Evolutionary conservation across 2,329 filamentous ascomycete genomes (phyloP).

Genomic region (Hypoxylon sp.): DNA sequence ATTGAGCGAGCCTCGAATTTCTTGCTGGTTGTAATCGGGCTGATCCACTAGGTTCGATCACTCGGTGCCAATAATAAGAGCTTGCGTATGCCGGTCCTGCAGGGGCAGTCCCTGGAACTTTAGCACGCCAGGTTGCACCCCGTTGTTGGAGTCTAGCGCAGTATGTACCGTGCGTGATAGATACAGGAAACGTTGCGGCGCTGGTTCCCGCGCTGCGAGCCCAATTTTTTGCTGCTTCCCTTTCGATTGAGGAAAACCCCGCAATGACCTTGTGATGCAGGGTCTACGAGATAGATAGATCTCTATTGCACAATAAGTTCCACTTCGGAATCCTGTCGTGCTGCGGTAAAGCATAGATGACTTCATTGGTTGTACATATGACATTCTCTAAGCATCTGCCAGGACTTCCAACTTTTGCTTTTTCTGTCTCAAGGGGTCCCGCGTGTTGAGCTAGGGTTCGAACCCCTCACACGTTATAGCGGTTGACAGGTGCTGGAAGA

Average conservation of each 20-base stretch:
- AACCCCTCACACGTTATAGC: slow-evolving; percentile 22
- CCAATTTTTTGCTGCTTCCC: slow-evolving; percentile 17
- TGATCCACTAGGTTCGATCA: slow-evolving; percentile 39
- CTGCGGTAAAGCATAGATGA: slow-evolving; percentile 28
- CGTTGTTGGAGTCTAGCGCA: slow-evolving; percentile 41
- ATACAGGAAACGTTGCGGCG: slow-evolving; percentile 16
- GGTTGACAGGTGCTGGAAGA: slow-evolving; percentile 19
- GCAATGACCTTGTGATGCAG: slow-evolving; percentile 25
- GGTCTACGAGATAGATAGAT: slow-evolving; percentile 1
- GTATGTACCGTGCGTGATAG: slow-evolving; percentile 16
- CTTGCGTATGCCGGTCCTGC: slow-evolving; percentile 42
- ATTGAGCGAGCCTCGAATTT: slow-evolving; percentile 7
- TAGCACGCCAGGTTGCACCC: slow-evolving; percentile 35
- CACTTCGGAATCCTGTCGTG: slow-evolving; percentile 33
- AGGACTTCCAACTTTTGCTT: slow-evolving; percentile 37
- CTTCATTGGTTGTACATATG: slow-evolving; percentile 31
- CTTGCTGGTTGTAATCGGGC: slow-evolving; percentile 29
- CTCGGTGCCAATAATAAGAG: slow-evolving; percentile 38
- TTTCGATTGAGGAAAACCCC: slow-evolving; percentile 36
- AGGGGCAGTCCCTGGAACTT: slow-evolving; percentile 40
- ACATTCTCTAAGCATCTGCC: slow-evolving; percentile 16
- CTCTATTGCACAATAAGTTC: slow-evolving; percentile 22
- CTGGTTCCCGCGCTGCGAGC: slow-evolving; percentile 15
- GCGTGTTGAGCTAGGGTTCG: slow-evolving; percentile 18
- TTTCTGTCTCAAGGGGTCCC: slow-evolving; percentile 37